Evolutionary conservation across 192 early-diverging fungal genomes (phyloP).

Genomic region (Umbelopsis sp.): DNA sequence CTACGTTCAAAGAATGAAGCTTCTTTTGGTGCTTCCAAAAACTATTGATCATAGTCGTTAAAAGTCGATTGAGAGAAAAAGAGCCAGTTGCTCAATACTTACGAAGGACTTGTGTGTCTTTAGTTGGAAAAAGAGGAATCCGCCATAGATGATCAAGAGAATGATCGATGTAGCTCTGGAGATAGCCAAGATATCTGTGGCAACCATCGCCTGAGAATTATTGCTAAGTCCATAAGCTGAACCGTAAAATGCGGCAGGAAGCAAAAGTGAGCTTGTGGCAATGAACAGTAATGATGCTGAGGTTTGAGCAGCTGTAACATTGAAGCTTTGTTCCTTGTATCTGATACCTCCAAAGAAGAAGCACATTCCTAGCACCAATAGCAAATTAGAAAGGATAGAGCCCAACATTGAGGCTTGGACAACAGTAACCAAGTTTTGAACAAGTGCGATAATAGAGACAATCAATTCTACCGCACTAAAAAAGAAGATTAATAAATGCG

Average conservation of each 20-base stretch:
- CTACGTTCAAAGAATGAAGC: conserved; percentile 8
- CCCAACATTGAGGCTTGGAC: conserved; percentile 91
- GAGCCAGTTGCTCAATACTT: conserved; percentile 5
- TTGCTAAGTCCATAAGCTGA: conserved; percentile 30
- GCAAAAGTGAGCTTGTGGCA: conserved; percentile 64
- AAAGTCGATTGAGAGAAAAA: not conserved
- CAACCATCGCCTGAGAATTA: conserved; percentile 45
- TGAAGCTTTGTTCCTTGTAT: conserved; percentile 72
- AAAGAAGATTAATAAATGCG: conserved; percentile 52
- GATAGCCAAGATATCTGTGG: conserved; percentile 55
- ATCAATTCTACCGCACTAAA: conserved; percentile 88
- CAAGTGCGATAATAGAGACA: conserved; percentile 80
- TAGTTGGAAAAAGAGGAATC: conserved; percentile 73
- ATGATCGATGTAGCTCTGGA: conserved; percentile 71
- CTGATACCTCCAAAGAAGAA: conserved; percentile 87
- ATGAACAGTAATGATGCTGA: conserved; percentile 71
- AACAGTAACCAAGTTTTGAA: conserved; percentile 74
- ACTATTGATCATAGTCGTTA: not conserved
- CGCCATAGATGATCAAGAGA: conserved; percentile 67
- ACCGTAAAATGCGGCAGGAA: conserved; percentile 71
- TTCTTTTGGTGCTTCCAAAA: conserved; percentile 15
- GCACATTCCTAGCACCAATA: conserved; percentile 85
- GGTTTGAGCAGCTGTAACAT: conserved; percentile 71
- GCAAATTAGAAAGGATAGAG: conserved; percentile 86
- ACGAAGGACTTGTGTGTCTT: conserved; percentile 77